A percentile compares a stretch with the other conserved stretches of the same genome.
phyloP scores from a whole-genome alignment of 148 eudicot genomes.

The Amaranthus palmeri region DNA sequence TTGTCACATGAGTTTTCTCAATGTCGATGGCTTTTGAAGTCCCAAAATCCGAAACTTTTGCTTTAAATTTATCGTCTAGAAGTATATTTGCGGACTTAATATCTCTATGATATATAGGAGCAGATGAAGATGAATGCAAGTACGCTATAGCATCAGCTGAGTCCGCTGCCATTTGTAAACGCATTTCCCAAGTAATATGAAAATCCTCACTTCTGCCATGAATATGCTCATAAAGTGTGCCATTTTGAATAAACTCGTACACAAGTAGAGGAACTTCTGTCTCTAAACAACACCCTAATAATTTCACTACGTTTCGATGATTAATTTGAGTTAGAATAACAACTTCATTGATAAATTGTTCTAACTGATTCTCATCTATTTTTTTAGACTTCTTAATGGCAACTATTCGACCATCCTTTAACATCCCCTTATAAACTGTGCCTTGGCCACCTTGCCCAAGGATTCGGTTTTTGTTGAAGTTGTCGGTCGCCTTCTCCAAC shows the following conservation, averaged over 20 bases:
- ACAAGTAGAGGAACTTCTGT: slow-evolving; percentile 31
- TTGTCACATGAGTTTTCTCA: slow-evolving; percentile 41
- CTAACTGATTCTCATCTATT: slow-evolving; percentile 19
- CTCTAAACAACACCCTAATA: slow-evolving; percentile 28
- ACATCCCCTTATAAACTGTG: slow-evolving; percentile 39
- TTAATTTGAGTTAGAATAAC: slow-evolving; percentile 33
- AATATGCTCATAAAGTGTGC: slow-evolving; percentile 27
- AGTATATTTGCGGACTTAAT: slow-evolving; percentile 41
- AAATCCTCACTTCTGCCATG: slow-evolving; percentile 31
- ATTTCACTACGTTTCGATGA: slow-evolving; percentile 39
- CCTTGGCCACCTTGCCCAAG: slow-evolving; percentile 43
- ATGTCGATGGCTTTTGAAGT: slow-evolving; percentile 27
- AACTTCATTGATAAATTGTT: slow-evolving; percentile 35
- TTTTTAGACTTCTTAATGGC: slow-evolving; percentile 34
- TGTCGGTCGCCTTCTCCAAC: slow-evolving; percentile 30
- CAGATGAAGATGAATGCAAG: slow-evolving; percentile 25
- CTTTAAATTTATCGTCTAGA: slow-evolving; percentile 31
- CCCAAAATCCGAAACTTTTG: slow-evolving; percentile 37
- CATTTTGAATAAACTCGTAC: slow-evolving; percentile 35
- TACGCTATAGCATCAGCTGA: slow-evolving; percentile 32
- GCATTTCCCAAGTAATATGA: slow-evolving; percentile 35
- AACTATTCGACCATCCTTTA: slow-evolving; percentile 32
- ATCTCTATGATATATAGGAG: slow-evolving; percentile 35
- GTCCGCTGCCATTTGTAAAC: slow-evolving; percentile 32
- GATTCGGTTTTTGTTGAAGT: slow-evolving; percentile 28